phyloP scores from a whole-genome alignment of 1,284 basidiomycete species.

The Pyrrhoderma noxium region DNA sequence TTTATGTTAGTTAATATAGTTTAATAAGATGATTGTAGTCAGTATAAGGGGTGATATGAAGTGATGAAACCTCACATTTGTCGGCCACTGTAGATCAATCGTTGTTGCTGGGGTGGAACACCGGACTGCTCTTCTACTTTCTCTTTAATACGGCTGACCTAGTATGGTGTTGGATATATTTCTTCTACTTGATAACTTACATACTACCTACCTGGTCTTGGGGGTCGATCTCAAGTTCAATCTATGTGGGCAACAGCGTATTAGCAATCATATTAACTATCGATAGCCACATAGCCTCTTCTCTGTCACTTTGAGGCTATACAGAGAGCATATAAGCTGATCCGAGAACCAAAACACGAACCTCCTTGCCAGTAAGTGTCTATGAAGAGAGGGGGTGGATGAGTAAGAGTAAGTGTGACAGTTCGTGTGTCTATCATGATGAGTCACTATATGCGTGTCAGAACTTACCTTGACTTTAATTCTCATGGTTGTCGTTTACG shows the following conservation, averaged over 20 bases:
- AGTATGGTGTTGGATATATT: slow-evolving; percentile 4
- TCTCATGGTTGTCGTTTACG: slow-evolving; percentile 43
- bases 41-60: slow-evolving; percentile 5
- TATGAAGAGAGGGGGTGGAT: slow-evolving; percentile 27
- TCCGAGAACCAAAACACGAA: slow-evolving; percentile 28
- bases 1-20: too few species aligned
- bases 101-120: slow-evolving; percentile 95
- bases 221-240: slow-evolving; percentile 93
- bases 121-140: slow-evolving; percentile 99
- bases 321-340: too few species aligned
- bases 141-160: slow-evolving; percentile 97
- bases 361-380: slow-evolving; percentile 93
- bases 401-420: slow-evolving; percentile 10
- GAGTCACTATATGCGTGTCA: background rate
- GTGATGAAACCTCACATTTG: slow-evolving; percentile 71
- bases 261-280: background rate
- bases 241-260: slow-evolving; percentile 39
- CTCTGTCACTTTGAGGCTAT: background rate
- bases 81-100: slow-evolving; percentile 90
- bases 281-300: background rate
- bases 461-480: slow-evolving; percentile 73
- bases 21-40: too few species aligned
- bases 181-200: too few species aligned
- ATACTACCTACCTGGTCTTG: slow-evolving; percentile 74
- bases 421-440: background rate